Evolutionary conservation across 2,329 filamentous ascomycete genomes (phyloP).

Genomic region (Rhexocercosporidium sp.): DNA sequence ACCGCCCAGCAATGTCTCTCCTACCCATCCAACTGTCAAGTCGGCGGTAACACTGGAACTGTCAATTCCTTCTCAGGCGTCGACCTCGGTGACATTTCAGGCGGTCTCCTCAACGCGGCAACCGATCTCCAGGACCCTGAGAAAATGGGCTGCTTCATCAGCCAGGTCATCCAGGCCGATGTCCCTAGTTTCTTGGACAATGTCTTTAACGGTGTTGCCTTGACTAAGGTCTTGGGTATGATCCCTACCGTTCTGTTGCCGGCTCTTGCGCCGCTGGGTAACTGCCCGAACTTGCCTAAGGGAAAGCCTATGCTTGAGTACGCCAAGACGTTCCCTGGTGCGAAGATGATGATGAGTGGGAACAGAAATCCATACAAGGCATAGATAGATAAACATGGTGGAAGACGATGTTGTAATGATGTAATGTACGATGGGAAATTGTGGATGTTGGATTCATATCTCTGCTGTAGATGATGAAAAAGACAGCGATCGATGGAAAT

Average conservation of each 20-base stretch:
- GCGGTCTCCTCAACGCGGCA: slow-evolving; percentile 48
- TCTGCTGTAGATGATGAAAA: too few relatives aligned
- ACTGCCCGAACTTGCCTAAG: slow-evolving; percentile 21
- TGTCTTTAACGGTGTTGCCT: slow-evolving; percentile 16
- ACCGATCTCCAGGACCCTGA: slow-evolving; percentile 20
- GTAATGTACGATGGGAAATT: not conserved
- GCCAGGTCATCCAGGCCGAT: slow-evolving; percentile 24
- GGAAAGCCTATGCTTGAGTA: slow-evolving; percentile 23
- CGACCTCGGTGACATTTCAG: slow-evolving; percentile 47
- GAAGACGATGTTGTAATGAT: not conserved
- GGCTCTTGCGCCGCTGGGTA: slow-evolving; percentile 22
- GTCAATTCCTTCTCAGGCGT: slow-evolving; percentile 58
- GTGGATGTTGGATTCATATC: too few relatives aligned
- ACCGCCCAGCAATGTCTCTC: slow-evolving; percentile 41
- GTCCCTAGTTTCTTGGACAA: slow-evolving; percentile 25
- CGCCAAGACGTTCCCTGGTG: slow-evolving; percentile 22
- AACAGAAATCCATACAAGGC: slow-evolving; percentile 15
- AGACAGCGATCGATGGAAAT: too few relatives aligned
- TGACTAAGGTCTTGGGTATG: slow-evolving; percentile 12
- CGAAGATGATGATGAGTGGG: slow-evolving; percentile 23
- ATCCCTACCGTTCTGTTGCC: slow-evolving; percentile 23
- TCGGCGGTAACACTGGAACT: slow-evolving; percentile 58
- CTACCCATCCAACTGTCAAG: slow-evolving; percentile 37
- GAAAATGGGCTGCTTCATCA: slow-evolving; percentile 26
- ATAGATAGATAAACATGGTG: too few relatives aligned